phyloP scores from a whole-genome alignment of 176 grass and related monocot genomes.

The Panicum miliaceum region DNA sequence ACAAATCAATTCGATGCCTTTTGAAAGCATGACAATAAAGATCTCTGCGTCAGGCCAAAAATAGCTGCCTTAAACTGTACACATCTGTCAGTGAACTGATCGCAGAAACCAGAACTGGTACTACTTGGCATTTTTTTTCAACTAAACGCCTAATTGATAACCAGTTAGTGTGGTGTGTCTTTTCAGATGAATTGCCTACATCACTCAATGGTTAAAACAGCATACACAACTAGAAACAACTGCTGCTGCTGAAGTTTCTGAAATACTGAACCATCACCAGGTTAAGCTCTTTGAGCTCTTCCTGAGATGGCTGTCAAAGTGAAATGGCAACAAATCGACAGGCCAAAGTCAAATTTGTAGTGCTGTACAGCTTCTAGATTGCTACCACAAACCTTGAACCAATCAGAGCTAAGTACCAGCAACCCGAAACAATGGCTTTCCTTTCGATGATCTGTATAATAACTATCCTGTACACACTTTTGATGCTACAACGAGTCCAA shows the following conservation, averaged over 20 bases:
- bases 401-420: slow-evolving; percentile 1
- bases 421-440: slow-evolving; percentile 43
- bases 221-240: slow-evolving; percentile 26
- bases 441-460: slow-evolving; percentile 50
- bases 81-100: not conserved
- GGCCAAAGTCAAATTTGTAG: not conserved
- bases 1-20: no score
- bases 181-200: not conserved
- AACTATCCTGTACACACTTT: slow-evolving; percentile 39
- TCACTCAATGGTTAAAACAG: slow-evolving; percentile 15
- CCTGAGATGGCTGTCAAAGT: slow-evolving; percentile 18
- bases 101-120: not conserved
- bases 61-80: not conserved
- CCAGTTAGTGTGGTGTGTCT: not conserved
- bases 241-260: slow-evolving; percentile 24
- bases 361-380: slow-evolving; percentile 44
- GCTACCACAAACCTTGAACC: slow-evolving; percentile 35
- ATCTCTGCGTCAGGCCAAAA: not conserved
- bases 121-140: not conserved
- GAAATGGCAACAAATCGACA: slow-evolving; percentile 20
- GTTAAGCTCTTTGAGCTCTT: slow-evolving; percentile 44
- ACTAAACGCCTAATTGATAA: not conserved
- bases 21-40: no score
- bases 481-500: slow-evolving; percentile 47
- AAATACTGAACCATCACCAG: slow-evolving; percentile 33